These are phyloP conservation scores for Albatrellus ellisii DNA, from an alignment of 768 basidiomycete species.

Conservation along the genomic window DNA sequence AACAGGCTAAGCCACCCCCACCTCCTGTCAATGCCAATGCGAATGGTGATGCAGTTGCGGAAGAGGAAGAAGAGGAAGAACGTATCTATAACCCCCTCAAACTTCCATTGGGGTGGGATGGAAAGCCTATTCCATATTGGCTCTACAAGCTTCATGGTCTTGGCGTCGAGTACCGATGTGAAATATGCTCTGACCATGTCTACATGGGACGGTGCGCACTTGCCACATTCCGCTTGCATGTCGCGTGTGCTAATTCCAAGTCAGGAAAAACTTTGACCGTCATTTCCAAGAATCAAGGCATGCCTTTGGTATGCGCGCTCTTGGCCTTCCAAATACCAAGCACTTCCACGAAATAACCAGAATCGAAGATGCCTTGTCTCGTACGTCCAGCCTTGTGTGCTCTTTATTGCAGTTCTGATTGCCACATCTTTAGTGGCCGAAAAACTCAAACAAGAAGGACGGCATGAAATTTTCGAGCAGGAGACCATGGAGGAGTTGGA, in stretches of 20 bases:
- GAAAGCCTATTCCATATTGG: conserved; percentile 99
- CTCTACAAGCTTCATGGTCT: conserved; percentile 95
- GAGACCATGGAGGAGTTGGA: conserved; percentile 98
- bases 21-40: conserved; percentile 30
- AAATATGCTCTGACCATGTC: conserved; percentile 93
- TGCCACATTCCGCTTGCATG: neutral
- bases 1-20: conserved; percentile 43
- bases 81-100: conserved; percentile 97
- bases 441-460: conserved; percentile 94
- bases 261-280: conserved; percentile 88
- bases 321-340: conserved; percentile 95
- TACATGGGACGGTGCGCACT: conserved; percentile 81
- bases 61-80: conserved; percentile 91
- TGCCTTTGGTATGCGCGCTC: conserved; percentile 95
- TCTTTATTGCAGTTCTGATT: neutral
- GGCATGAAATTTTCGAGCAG: conserved; percentile 82
- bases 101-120: conserved; percentile 94
- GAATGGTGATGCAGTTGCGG: conserved; percentile 34
- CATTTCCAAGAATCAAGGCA: conserved; percentile 98
- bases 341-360: conserved; percentile 98
- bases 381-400: conserved; percentile 35
- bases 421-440: conserved; percentile 62
- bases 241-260: neutral
- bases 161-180: conserved; percentile 95
- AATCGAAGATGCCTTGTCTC: conserved; percentile 89